Evolutionary conservation across 2,329 filamentous ascomycete genomes (phyloP).

Genomic region (Pestalotiopsis sp.): DNA sequence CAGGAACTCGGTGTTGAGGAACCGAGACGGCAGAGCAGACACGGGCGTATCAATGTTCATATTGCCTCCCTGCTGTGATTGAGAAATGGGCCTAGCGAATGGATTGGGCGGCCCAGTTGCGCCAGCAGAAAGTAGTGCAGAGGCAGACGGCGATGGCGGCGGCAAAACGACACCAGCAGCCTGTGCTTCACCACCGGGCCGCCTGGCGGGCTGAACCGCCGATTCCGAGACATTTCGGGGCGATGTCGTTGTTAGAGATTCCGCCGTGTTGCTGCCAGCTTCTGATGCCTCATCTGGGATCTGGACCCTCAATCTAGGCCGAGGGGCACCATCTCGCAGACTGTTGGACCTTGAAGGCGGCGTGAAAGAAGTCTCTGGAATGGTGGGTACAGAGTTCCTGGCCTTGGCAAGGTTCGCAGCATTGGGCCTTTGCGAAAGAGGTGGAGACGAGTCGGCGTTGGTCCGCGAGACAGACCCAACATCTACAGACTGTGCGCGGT

Average conservation of each 20-base stretch:
- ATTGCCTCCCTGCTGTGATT: conserved; percentile 63
- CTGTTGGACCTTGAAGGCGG: conserved; percentile 82
- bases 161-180: conserved; percentile 79
- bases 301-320: conserved; percentile 87
- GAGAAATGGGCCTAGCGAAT: conserved; percentile 83
- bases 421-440: conserved; percentile 55
- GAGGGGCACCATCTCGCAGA: conserved; percentile 67
- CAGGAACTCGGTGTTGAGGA: conserved; percentile 84
- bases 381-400: conserved; percentile 61
- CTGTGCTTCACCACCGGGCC: conserved; percentile 55
- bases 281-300: conserved; percentile 93
- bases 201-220: conserved; percentile 57
- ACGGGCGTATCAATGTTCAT: conserved; percentile 80
- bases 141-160: conserved; percentile 88
- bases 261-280: conserved; percentile 71
- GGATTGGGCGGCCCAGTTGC: conserved; percentile 93
- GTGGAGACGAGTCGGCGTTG: conserved; percentile 54
- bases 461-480: conserved; percentile 57
- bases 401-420: conserved; percentile 51
- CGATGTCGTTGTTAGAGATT: conserved; percentile 57
- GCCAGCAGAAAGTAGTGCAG: conserved; percentile 84
- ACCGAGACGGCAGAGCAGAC: conserved; percentile 90
- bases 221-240: conserved; percentile 62
- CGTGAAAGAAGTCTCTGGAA: conserved; percentile 66
- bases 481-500: conserved; percentile 68